These are phyloP conservation scores for Fraxinus cuspidata DNA, from an alignment of 257 asterid genomes.

Conservation along the genomic window DNA sequence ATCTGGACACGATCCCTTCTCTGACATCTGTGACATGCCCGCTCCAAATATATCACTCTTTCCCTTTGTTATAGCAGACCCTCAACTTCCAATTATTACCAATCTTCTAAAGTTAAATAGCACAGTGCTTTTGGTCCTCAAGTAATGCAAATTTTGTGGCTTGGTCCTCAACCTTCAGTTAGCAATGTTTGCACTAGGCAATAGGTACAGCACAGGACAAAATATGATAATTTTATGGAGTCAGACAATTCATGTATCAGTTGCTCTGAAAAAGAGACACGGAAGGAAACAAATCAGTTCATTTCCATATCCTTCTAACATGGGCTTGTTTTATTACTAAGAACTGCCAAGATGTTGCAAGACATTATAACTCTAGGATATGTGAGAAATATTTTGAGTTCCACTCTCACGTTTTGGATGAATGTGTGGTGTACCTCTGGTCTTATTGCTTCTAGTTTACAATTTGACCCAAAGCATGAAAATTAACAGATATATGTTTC, in stretches of 20 bases:
- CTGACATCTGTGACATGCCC: background rate
- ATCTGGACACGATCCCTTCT: background rate
- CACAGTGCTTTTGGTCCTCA: background rate
- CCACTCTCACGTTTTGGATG: conserved; percentile 12
- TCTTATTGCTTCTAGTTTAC: background rate
- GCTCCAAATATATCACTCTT: background rate
- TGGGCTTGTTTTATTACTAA: background rate
- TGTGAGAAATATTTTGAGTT: background rate
- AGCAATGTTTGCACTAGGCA: background rate
- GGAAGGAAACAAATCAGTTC: background rate
- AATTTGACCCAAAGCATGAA: conserved; percentile 1
- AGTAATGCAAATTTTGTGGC: background rate
- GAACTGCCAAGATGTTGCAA: conserved; percentile 5
- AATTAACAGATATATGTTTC: background rate
- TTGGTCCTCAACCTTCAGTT: conserved; percentile 1
- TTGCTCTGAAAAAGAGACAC: background rate
- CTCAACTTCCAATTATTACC: background rate
- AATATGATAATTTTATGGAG: background rate
- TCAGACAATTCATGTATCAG: background rate
- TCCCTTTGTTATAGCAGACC: background rate
- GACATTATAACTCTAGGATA: background rate
- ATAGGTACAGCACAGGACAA: background rate
- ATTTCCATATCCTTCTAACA: conserved; percentile 9
- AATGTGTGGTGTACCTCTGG: background rate
- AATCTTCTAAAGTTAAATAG: background rate